Base-by-base conservation (phyloP, 2,329 filamentous ascomycete genomes). In the Seiridium unicorne region DNA sequence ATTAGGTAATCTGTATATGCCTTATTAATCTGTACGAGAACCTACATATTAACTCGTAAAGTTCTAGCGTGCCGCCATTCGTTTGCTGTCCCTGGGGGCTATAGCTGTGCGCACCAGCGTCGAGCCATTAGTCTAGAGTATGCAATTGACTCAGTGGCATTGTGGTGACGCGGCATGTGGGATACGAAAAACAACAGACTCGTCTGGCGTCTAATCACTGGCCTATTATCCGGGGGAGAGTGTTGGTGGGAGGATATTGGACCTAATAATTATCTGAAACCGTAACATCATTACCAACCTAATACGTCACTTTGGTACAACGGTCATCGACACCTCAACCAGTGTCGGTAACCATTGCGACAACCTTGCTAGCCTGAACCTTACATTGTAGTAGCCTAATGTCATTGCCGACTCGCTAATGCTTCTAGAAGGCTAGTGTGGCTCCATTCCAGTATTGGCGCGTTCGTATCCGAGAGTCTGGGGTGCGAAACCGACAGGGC, bases 401-500 rank as follows among this genome's bases (percentile, higher is more conserved):
- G 36, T 18, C 36, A 13, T 44, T 44, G n/a, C 36, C 36, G 35
- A 26, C 34, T 44, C 35, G 35, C 13, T n/a, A 36, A 32, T 55
- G 51, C 51, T 55, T 55, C 51, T 55, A 55, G 51, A 55, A 55
- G 51, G 44, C 51, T 26, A 32, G 51, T 38, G 51, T 40, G 18
- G 51, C 9, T 44, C 51, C 51, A 44, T 44, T 44, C 18, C 11
- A 18, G 7, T 32, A 18, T 55, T 55, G 36, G 51, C 51, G 36
- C 8, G 13, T 55, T 55, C 51, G 51, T 55, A 44, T 54, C 32
- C 32, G 26, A 53, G 32, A 53, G 26, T 26, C 49, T 38, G 34
- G 34, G 26, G 31, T 35, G 51, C 31, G 53, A 58, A 65, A 42
- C 11, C 62, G 51, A 9, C 34, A 57, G 3, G 61, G 62, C 18